phyloP scores from a whole-genome alignment of 768 basidiomycete species.

The Phaeotremella skinneri region DNA sequence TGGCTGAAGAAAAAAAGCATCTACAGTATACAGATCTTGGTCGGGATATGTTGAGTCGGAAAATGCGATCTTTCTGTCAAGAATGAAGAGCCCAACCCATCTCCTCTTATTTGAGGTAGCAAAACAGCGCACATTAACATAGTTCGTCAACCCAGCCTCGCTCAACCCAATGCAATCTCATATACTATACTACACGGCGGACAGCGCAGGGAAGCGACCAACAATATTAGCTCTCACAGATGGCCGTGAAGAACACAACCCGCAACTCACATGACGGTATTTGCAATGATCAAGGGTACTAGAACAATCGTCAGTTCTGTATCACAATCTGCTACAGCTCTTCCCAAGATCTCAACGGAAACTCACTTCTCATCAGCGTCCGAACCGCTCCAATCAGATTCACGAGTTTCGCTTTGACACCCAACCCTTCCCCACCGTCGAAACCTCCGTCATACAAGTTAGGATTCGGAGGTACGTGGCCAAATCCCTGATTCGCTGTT shows the following conservation, averaged over 20 bases:
- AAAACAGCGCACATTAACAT: too few species aligned
- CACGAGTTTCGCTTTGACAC: slow-evolving; percentile 80
- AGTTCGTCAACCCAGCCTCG: too few species aligned
- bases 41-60: too few species aligned
- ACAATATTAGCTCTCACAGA: not conserved
- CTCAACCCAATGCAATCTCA: slow-evolving; percentile 67
- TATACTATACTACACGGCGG: slow-evolving; percentile 61
- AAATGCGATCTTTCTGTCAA: too few species aligned
- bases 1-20: too few species aligned
- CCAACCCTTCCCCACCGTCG: slow-evolving; percentile 55
- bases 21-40: too few species aligned
- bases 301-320: slow-evolving; percentile 18
- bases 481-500: slow-evolving; percentile 45
- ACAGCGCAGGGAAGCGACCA: not conserved
- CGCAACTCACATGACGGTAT: slow-evolving; percentile 65
- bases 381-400: slow-evolving; percentile 92
- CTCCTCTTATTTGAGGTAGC: too few species aligned
- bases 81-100: too few species aligned
- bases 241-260: not conserved
- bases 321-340: not conserved
- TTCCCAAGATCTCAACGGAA: not conserved
- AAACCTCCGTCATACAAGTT: slow-evolving; percentile 38
- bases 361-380: slow-evolving; percentile 94
- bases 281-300: slow-evolving; percentile 90
- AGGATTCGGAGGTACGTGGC: slow-evolving; percentile 35